Evolutionary conservation across 2,329 filamentous ascomycete genomes (phyloP), one percentile per base, ranked within the genome.

Genomic region (Cladosporium sp.): DNA sequence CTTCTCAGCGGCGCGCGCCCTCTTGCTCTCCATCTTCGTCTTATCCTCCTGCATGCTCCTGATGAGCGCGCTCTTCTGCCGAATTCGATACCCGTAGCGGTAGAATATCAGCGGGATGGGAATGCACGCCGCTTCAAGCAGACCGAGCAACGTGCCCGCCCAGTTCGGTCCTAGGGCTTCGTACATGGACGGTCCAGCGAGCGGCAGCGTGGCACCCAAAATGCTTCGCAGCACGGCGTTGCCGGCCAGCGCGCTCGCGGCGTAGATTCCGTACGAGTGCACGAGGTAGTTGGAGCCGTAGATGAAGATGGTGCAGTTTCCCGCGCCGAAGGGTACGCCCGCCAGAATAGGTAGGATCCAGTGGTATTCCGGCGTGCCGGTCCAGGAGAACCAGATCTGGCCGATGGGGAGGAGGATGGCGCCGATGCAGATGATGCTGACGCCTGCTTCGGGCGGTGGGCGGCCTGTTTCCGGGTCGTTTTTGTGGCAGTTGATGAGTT

Each of bases 331-430:
- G 0, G 85, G 86, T 5, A 95, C 79, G 1, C 89, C 88, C 1
- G 88, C 88, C 0, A 88, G 73, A 43, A 95, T 85, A 1, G 88
- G 86, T 15, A 82, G 76, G 15, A 89, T 83, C 85, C 88, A 95
- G 65, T 89, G 90, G 29, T 95, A 88, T 4, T 80, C 79, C 0
- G 90, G 90, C 0, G 89, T 80, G 54, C 85, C 90, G 0, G 90
- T 95, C 89, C 89, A 96, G 0, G 88, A 83, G 63, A 96, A 96
- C 67, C 85, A 86, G 19, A 96, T 79, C 68, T 96, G 85, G 13
- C 90, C 91, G 3, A 88, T 67, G 0, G 89, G 86, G 0, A 87
- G 83, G 1, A 89, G 72, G 1, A 95, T 65, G 0, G 88, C 82
- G 3, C 86, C 88, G 20, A 95, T 80, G 58, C 85, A 88, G 62